Conservation (phyloP, 257 asterid genomes). For the Ilex asprella region DNA sequence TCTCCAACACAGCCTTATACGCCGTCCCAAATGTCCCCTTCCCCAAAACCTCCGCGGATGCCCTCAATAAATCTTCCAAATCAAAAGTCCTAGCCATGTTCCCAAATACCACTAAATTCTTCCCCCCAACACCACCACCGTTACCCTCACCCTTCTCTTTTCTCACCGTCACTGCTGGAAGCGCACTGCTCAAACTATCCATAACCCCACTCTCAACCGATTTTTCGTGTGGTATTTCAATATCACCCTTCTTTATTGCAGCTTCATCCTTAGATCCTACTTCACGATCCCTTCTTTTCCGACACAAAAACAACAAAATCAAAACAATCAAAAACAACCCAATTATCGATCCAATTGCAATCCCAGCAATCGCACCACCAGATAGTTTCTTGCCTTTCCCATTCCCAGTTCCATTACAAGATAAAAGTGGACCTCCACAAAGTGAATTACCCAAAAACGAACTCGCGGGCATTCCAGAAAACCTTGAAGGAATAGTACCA, state of each 20-base stretch:
- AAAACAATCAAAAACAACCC: slow-evolving; percentile 45
- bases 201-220: slow-evolving; percentile 24
- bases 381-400: slow-evolving; percentile 43
- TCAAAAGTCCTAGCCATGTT: background rate
- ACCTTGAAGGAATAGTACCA: background rate
- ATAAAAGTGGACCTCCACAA: background rate
- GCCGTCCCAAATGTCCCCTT: slow-evolving; percentile 1
- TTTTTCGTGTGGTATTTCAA: slow-evolving; percentile 38
- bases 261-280: slow-evolving; percentile 11
- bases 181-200: too few relatives aligned
- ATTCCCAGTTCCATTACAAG: slow-evolving; percentile 1
- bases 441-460: background rate
- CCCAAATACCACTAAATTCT: background rate
- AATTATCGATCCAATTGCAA: slow-evolving; percentile 54
- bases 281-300: slow-evolving; percentile 18
- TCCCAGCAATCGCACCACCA: slow-evolving; percentile 89
- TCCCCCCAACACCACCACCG: background rate
- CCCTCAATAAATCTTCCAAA: background rate
- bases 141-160: slow-evolving; percentile 39
- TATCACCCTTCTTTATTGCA: slow-evolving; percentile 26
- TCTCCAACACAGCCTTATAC: background rate
- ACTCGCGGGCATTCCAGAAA: background rate
- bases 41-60: slow-evolving; percentile 4
- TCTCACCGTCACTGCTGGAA: slow-evolving; percentile 28
- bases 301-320: slow-evolving; percentile 45